These are phyloP conservation scores for Ustilago shanxiensis DNA, from an alignment of 1,284 basidiomycete species.

Conservation along the genomic window DNA sequence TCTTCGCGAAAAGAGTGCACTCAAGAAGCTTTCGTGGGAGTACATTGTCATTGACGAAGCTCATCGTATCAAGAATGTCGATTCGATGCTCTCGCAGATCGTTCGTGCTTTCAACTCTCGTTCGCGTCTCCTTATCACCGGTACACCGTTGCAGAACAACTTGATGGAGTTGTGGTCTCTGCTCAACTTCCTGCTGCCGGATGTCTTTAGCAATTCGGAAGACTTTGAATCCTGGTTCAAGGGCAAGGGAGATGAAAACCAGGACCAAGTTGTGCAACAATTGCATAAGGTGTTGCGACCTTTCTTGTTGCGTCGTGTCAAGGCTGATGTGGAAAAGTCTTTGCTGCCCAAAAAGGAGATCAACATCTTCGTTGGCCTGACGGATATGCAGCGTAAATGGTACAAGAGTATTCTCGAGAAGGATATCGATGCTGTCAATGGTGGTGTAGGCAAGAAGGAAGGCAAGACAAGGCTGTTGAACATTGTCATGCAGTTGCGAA, in stretches of 20 bases:
- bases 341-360: conserved; percentile 98
- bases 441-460: conserved; percentile 82
- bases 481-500: conserved; percentile 95
- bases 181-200: conserved; percentile 80
- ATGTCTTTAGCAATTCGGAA: conserved; percentile 72
- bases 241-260: conserved; percentile 73
- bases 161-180: conserved; percentile 96
- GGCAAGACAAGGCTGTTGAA: conserved; percentile 98
- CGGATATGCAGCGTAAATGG: conserved; percentile 99
- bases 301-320: conserved; percentile 93
- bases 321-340: conserved; percentile 96
- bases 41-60: conserved; percentile 99
- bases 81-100: conserved; percentile 95
- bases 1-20: conserved; percentile 88
- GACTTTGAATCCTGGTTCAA: conserved; percentile 84
- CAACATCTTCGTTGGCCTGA: conserved; percentile 97
- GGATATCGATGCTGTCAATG: conserved; percentile 97
- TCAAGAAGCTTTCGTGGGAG: conserved; percentile 96
- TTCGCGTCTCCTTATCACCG: conserved; percentile 92
- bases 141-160: conserved; percentile 97
- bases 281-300: conserved; percentile 96
- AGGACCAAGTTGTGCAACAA: conserved; percentile 89
- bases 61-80: conserved; percentile 99
- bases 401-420: conserved; percentile 84
- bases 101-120: conserved; percentile 91